phyloP scores from a whole-genome alignment of 208 protist species.

The Polymyxa betae region DNA sequence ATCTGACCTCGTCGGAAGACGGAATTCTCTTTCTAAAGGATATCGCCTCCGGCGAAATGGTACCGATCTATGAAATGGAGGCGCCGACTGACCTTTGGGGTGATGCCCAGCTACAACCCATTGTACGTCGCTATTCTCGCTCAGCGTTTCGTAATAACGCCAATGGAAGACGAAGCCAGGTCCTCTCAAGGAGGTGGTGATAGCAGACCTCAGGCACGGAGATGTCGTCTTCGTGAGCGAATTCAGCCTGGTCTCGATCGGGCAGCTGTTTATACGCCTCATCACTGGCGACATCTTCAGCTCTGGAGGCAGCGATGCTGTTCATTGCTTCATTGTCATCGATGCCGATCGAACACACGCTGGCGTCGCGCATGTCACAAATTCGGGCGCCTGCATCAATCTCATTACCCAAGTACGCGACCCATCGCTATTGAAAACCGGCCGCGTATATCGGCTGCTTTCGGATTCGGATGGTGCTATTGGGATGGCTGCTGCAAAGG shows the following conservation, averaged over 20 bases:
- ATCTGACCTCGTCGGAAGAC: not conserved
- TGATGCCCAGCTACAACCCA: not conserved
- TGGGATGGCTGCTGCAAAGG: not conserved
- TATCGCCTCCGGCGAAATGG: not conserved
- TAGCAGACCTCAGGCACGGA: not conserved
- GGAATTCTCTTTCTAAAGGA: constrained; percentile 1
- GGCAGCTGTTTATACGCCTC: not conserved
- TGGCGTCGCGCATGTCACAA: constrained; percentile 36
- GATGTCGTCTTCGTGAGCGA: constrained; percentile 22
- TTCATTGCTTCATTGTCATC: constrained; percentile 50
- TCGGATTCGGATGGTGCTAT: not conserved
- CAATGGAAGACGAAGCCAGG: no score
- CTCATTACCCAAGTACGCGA: constrained; percentile 16
- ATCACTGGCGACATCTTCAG: not conserved
- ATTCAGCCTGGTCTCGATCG: constrained; percentile 43
- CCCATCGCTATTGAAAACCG: not conserved
- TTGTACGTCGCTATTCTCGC: not conserved
- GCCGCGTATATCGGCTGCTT: constrained; percentile 14
- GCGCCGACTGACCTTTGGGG: not conserved
- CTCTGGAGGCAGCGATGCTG: constrained; percentile 25
- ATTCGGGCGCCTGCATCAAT: constrained; percentile 48
- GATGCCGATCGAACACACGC: not conserved
- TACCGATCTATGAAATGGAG: constrained; percentile 28
- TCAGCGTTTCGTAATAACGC: no score
- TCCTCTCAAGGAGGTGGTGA: not conserved